phyloP scores from a whole-genome alignment of 2,329 filamentous ascomycete genomes.

The Fusarium nurragi region DNA sequence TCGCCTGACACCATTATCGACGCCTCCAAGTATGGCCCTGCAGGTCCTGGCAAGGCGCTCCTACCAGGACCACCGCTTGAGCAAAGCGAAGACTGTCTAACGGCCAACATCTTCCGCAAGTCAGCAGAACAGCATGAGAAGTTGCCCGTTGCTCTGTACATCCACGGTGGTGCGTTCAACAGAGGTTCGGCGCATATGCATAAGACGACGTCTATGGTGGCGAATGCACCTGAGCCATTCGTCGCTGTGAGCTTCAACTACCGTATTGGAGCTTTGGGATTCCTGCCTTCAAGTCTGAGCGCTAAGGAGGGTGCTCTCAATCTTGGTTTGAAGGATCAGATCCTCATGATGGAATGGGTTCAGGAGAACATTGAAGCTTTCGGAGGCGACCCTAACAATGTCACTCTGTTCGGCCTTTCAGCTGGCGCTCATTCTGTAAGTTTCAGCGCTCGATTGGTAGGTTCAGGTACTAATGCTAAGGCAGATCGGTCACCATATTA shows the following conservation, averaged over 20 bases:
- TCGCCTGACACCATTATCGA: slow-evolving; percentile 45
- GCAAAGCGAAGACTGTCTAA: slow-evolving; percentile 63
- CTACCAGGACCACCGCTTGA: slow-evolving; percentile 39
- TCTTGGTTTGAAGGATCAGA: slow-evolving; percentile 62
- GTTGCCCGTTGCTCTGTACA: slow-evolving; percentile 62
- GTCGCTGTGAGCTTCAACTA: slow-evolving; percentile 62
- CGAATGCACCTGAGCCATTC: slow-evolving; percentile 60
- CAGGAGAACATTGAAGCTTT: slow-evolving; percentile 63
- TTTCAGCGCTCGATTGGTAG: rapidly evolving
- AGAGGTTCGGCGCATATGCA: slow-evolving; percentile 64
- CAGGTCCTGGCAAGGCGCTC: slow-evolving; percentile 39
- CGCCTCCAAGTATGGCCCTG: slow-evolving; percentile 52
- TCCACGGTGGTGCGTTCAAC: slow-evolving; percentile 59
- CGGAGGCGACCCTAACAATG: slow-evolving; percentile 60
- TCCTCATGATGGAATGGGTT: slow-evolving; percentile 62
- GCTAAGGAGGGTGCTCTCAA: slow-evolving; percentile 64
- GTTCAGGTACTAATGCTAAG: background rate
- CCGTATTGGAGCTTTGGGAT: slow-evolving; percentile 67
- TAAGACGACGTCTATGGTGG: slow-evolving; percentile 70
- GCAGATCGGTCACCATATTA: slow-evolving; percentile 73
- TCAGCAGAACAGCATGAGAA: slow-evolving; percentile 36
- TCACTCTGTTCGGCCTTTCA: slow-evolving; percentile 51
- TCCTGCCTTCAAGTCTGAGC: slow-evolving; percentile 64
- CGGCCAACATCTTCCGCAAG: slow-evolving; percentile 61
- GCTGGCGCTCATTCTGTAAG: slow-evolving; percentile 62